phyloP scores from a whole-genome alignment of 2,329 filamentous ascomycete species.

The Arthrobotrys sinensis region DNA sequence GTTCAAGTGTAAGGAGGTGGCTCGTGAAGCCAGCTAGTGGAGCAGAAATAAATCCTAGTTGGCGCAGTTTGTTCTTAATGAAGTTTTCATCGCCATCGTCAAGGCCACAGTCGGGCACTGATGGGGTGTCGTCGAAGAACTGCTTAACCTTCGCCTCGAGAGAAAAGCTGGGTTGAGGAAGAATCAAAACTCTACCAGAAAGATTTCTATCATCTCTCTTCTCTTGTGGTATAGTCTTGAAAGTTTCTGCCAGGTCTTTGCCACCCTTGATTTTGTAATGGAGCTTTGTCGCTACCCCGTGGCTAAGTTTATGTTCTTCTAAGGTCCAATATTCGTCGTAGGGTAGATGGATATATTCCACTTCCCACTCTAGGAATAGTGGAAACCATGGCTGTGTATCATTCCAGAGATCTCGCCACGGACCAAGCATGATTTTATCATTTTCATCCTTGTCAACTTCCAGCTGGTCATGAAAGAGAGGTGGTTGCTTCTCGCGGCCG shows the following conservation, averaged over 20 bases:
- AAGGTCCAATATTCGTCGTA: constrained; percentile 64
- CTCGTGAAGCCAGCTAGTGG: constrained; percentile 66
- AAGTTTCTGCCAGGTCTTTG: background rate
- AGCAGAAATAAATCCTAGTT: constrained; percentile 64
- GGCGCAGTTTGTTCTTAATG: constrained; percentile 13
- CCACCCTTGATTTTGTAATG: background rate
- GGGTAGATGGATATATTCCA: constrained; percentile 68
- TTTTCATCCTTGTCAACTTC: background rate
- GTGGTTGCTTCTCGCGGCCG: background rate
- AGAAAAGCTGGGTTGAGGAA: constrained; percentile 68
- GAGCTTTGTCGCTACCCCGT: background rate
- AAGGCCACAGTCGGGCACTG: constrained; percentile 57
- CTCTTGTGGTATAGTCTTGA: constrained; percentile 1
- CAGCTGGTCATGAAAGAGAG: background rate
- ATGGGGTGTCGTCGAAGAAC: constrained; percentile 65
- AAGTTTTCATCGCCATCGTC: constrained; percentile 52
- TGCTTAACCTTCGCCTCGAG: constrained; percentile 66
- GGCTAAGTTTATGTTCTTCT: background rate
- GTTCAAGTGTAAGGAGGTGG: constrained; percentile 65
- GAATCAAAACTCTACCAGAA: constrained; percentile 67
- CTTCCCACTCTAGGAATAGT: constrained; percentile 70
- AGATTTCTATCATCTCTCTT: constrained; percentile 52
- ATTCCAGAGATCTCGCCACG: constrained; percentile 66
- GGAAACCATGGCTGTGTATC: constrained; percentile 68
- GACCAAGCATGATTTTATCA: background rate